Evolutionary conservation across 2,329 filamentous ascomycete species (phyloP), one percentile per base, ranked within the genome.

Genomic region (Lasiodiplodia theobromae): DNA sequence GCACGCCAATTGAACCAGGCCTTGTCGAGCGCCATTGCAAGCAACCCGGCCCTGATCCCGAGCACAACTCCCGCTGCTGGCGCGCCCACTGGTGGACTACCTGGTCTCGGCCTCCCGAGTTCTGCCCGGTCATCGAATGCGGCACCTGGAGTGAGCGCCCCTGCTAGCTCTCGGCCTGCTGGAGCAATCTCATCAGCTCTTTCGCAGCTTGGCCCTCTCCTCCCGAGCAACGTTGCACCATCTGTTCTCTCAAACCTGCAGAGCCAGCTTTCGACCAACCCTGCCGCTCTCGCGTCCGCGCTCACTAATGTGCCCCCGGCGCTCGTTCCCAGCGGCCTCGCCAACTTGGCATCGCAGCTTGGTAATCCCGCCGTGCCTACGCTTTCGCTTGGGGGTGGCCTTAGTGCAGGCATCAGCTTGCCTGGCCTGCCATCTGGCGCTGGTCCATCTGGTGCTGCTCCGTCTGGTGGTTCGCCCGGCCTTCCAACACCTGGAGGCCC

Each of bases 1-100:
- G 56, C 56, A 12, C 66, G 66, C 23, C 54, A 60, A 8, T n/a
- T 68, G 21, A 68, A 68, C 47, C 34, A 21, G 31, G 66, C 56
- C 16, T 28, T 68, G 12, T 40, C 44, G 21, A 68, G 66, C 28
- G 66, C 56, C 21, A 57, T 62, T 31, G 56, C 47, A 5, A 18
- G 31, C 18, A 68, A 68, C 18, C 54, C 66, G 11, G n/a, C 40
- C 1, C 66, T 68, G 4, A 2, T 62, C 16, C 51, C 63, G 25
- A 66, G 16, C 23, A 28, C 34, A 37, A 25, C 21, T 6, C 44
- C 44, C 44, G 25, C n/a, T 8, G 8, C 7, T 2, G 18, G 47
- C 12, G 21, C 53, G n/a, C 37, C 51, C 4, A 38, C 47, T 23
- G 12, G 49, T 21, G 28, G 14, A 16, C 38, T 57, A 14, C 31